Percentiles rank a stretch among this genome's conserved stretches.
Conservation (phyloP, 2,329 filamentous ascomycete species). For the Venturia asperata region DNA sequence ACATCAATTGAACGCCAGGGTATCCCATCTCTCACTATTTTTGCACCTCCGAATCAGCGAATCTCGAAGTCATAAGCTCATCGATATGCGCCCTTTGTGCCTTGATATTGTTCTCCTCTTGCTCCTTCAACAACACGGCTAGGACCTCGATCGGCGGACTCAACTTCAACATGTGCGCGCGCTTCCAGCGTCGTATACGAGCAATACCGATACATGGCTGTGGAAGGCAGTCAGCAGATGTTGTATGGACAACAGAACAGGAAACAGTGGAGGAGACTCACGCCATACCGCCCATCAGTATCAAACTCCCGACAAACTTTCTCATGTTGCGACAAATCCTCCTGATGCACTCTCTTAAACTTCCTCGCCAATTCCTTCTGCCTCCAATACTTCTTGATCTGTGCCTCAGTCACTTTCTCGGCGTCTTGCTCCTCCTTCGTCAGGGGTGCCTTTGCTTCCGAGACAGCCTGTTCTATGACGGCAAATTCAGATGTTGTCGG, state of each 20-base stretch:
- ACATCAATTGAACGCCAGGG: not conserved
- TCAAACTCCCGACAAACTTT: slow-evolving; percentile 91
- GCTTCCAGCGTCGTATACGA: slow-evolving; percentile 77
- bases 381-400: slow-evolving; percentile 73
- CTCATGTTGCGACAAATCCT: slow-evolving; percentile 63
- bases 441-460: slow-evolving; percentile 23
- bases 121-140: slow-evolving; percentile 70
- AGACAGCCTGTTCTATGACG: slow-evolving; percentile 12
- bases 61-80: slow-evolving; percentile 48
- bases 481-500: slow-evolving; percentile 27
- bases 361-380: slow-evolving; percentile 61
- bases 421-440: slow-evolving; percentile 48
- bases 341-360: slow-evolving; percentile 69
- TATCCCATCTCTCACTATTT: not conserved
- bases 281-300: slow-evolving; percentile 82
- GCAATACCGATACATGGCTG: slow-evolving; percentile 84
- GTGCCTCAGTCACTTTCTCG: slow-evolving; percentile 55
- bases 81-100: slow-evolving; percentile 69
- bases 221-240: not conserved
- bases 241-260: not conserved
- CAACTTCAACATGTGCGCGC: slow-evolving; percentile 75
- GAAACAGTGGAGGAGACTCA: slow-evolving; percentile 42
- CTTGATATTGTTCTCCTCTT: slow-evolving; percentile 47
- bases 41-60: slow-evolving; percentile 29
- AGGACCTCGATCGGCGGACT: slow-evolving; percentile 85